Evolutionary conservation across 805 yeast species (phyloP).

Genomic region (Candida gorgasii): DNA sequence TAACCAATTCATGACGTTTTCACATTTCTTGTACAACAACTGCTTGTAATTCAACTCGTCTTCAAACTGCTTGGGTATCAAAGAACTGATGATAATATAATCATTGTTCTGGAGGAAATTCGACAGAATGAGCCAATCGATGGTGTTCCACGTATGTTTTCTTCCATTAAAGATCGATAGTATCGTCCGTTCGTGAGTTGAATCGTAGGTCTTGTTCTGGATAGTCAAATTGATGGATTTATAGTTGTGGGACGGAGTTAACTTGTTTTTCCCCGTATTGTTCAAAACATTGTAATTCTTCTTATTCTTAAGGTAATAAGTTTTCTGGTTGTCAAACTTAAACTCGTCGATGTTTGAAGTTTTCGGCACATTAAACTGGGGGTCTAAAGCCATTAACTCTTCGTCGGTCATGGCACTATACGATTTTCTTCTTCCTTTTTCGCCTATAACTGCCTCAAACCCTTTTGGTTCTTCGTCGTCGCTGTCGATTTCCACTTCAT

Average conservation of each 20-base stretch:
- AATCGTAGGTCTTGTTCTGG: constrained; percentile 36
- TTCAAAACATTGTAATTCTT: constrained; percentile 13
- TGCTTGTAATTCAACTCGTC: constrained; percentile 2
- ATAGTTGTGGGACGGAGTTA: constrained; percentile 33
- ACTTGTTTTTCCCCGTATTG: constrained; percentile 24
- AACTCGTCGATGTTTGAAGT: constrained; percentile 43
- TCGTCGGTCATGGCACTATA: constrained; percentile 54
- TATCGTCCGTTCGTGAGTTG: constrained; percentile 26
- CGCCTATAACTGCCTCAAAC: background rate
- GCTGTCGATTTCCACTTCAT: constrained; percentile 10
- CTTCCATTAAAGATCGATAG: constrained; percentile 41
- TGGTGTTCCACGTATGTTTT: constrained; percentile 44
- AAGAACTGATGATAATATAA: constrained; percentile 35
- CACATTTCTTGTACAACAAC: constrained; percentile 24
- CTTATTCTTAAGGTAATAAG: constrained; percentile 24
- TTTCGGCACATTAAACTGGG: constrained; percentile 44
- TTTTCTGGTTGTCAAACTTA: constrained; percentile 44
- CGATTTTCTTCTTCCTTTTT: constrained; percentile 34
- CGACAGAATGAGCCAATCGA: constrained; percentile 34
- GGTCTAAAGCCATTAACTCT: constrained; percentile 55
- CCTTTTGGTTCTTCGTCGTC: constrained; percentile 9
- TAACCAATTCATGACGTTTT: constrained; percentile 26
- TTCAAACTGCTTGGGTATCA: constrained; percentile 12
- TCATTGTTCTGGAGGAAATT: constrained; percentile 39
- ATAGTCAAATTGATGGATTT: constrained; percentile 43